These are phyloP conservation scores for Phaeophleospora eucalypticola DNA, from an alignment of 2,329 filamentous ascomycete species.

Conservation along the genomic window DNA sequence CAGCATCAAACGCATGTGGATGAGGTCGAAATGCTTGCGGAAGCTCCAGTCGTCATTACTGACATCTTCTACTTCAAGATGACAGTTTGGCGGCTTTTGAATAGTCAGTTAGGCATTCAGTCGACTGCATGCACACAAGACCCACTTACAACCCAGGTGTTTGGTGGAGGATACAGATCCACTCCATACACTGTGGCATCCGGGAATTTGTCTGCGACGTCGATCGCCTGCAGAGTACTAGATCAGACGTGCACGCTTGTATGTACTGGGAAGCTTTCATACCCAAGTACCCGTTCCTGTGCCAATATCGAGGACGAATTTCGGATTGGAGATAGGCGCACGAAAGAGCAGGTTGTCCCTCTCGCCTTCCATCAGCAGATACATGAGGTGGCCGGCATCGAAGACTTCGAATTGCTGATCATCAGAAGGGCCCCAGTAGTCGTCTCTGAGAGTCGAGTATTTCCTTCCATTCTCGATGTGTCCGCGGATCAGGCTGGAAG, in stretches of 20 bases:
- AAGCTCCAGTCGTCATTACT: conserved; percentile 13
- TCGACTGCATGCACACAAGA: background rate
- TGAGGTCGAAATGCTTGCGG: conserved; percentile 35
- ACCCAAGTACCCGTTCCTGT: conserved; percentile 37
- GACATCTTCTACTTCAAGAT: conserved; percentile 14
- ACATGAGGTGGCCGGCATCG: conserved; percentile 15
- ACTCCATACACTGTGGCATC: conserved; percentile 32
- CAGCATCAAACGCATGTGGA: conserved; percentile 36
- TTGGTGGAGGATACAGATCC: conserved; percentile 37
- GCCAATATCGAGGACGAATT: conserved; percentile 45
- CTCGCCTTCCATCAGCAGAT: conserved; percentile 21
- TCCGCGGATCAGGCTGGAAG: conserved; percentile 12
- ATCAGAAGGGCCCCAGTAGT: conserved; percentile 18
- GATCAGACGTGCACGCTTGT: background rate
- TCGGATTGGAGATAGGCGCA: conserved; percentile 33
- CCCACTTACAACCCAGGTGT: conserved; percentile 8
- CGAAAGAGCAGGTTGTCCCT: conserved; percentile 19
- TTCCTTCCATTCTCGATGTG: conserved; percentile 20
- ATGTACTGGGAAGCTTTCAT: background rate
- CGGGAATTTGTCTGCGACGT: conserved; percentile 34
- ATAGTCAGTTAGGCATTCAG: background rate
- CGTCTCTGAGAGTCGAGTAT: conserved; percentile 14
- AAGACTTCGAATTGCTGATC: conserved; percentile 20
- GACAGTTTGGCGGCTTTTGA: conserved; percentile 13
- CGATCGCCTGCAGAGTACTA: conserved; percentile 15